phyloP scores from a whole-genome alignment of 2,329 filamentous ascomycete genomes.

The Venturiaceae sp. region DNA sequence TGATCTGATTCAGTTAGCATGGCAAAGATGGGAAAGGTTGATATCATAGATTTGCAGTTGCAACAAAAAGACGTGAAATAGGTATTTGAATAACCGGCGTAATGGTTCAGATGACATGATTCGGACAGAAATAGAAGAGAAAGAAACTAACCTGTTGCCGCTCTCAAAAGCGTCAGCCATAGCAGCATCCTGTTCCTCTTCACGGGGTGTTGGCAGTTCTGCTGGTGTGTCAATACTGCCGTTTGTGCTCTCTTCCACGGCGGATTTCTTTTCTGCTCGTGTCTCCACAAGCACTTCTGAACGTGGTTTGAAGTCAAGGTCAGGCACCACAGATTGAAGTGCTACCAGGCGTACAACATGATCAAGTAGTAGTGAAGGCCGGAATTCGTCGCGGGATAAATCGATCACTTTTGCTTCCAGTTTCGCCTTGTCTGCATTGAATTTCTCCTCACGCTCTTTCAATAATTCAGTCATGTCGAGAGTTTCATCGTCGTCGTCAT shows the following conservation, averaged over 20 bases:
- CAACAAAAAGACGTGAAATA: not conserved
- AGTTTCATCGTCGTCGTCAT: slow-evolving; percentile 8
- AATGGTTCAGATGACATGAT: not conserved
- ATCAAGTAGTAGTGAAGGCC: slow-evolving; percentile 3
- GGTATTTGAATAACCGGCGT: not conserved
- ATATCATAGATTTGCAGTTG: not conserved
- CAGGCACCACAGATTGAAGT: slow-evolving; percentile 1
- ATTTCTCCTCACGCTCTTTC: slow-evolving; percentile 7
- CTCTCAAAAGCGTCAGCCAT: not conserved
- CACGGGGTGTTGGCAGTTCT: not conserved
- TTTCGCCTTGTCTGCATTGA: slow-evolving; percentile 7
- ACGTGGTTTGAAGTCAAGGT: slow-evolving; percentile 2
- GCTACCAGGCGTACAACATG: slow-evolving; percentile 4
- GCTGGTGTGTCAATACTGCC: not conserved
- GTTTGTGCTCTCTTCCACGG: not conserved
- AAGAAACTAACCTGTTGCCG: not conserved
- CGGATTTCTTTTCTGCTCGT: not conserved
- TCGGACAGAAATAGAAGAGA: not conserved
- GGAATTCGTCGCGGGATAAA: slow-evolving; percentile 6
- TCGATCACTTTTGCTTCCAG: slow-evolving; percentile 9
- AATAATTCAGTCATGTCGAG: slow-evolving; percentile 2
- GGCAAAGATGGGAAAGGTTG: not conserved
- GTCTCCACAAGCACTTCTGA: not conserved
- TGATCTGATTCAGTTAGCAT: not conserved
- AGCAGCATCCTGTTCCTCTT: slow-evolving; percentile 1